These are phyloP conservation scores for Artemisia annua DNA, from an alignment of 129 eudicot genomes.

Conservation along the genomic window DNA sequence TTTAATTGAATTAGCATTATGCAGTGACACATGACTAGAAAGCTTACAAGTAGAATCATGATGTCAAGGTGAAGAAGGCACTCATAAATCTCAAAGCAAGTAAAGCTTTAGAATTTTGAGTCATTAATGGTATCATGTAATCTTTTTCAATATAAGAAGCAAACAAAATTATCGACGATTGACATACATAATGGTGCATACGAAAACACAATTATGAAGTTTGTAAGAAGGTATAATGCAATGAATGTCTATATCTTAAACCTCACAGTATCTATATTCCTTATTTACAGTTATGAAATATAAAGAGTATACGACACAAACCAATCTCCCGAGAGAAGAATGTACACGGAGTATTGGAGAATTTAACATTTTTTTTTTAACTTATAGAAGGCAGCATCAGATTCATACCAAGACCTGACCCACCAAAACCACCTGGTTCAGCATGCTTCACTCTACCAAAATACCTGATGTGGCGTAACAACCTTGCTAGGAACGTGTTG, in stretches of 20 bases:
- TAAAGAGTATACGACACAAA: conserved; percentile 15
- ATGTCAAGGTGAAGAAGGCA: no score
- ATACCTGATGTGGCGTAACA: conserved; percentile 93
- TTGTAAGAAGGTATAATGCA: background rate
- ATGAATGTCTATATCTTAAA: conserved; percentile 33
- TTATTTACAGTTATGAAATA: conserved; percentile 36
- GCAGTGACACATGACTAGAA: no score
- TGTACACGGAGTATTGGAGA: conserved; percentile 32
- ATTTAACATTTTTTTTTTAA: conserved; percentile 24
- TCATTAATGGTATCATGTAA: no score
- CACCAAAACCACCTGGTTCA: conserved; percentile 75
- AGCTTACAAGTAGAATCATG: no score
- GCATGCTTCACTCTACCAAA: conserved; percentile 89
- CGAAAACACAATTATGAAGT: conserved; percentile 4
- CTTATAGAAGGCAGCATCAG: conserved; percentile 81
- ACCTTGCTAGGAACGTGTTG: conserved; percentile 85
- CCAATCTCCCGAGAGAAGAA: conserved; percentile 40
- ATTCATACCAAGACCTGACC: conserved; percentile 74
- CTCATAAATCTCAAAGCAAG: no score
- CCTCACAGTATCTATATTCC: conserved; percentile 33
- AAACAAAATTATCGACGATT: background rate
- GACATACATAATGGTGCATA: background rate
- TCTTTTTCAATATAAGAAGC: no score
- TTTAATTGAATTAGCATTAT: no score
- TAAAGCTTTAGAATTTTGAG: no score